Conservation (phyloP, 2,329 filamentous ascomycete species). For the Graphilbum fragrans region DNA sequence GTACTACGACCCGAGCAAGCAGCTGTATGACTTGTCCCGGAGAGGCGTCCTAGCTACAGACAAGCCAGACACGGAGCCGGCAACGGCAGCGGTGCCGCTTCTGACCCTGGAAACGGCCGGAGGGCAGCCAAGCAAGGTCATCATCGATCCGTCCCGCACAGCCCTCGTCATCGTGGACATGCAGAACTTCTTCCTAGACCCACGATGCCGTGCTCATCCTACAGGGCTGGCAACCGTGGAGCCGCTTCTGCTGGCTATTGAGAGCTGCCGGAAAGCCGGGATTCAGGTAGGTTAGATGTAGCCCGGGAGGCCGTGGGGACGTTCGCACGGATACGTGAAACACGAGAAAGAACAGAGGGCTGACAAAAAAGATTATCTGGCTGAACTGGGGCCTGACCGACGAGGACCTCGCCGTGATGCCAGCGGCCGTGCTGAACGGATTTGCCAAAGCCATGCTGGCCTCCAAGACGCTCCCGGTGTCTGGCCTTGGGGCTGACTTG, state of each 20-base stretch:
- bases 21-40: constrained; percentile 18
- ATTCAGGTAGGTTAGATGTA: constrained; percentile 22
- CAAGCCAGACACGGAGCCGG: constrained; percentile 8
- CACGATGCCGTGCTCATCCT: constrained; percentile 24
- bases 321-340: too few species aligned
- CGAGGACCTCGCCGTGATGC: constrained; percentile 35
- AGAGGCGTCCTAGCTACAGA: too few species aligned
- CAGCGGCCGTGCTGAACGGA: constrained; percentile 31
- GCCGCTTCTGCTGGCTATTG: constrained; percentile 27
- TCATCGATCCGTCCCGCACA: constrained; percentile 30
- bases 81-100: constrained; percentile 16
- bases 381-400: constrained; percentile 46
- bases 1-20: constrained; percentile 15
- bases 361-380: constrained; percentile 15
- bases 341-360: neutral
- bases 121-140: constrained; percentile 35
- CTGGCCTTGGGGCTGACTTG: constrained; percentile 33
- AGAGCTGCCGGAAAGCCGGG: constrained; percentile 33
- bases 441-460: constrained; percentile 30
- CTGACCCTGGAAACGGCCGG: constrained; percentile 25
- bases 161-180: constrained; percentile 28
- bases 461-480: neutral
- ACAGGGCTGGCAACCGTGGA: constrained; percentile 27
- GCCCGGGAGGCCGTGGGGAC: neutral
- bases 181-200: constrained; percentile 43